Evolutionary conservation across 176 grass and related monocot species (phyloP).

Genomic region (Triticum timopheevii): DNA sequence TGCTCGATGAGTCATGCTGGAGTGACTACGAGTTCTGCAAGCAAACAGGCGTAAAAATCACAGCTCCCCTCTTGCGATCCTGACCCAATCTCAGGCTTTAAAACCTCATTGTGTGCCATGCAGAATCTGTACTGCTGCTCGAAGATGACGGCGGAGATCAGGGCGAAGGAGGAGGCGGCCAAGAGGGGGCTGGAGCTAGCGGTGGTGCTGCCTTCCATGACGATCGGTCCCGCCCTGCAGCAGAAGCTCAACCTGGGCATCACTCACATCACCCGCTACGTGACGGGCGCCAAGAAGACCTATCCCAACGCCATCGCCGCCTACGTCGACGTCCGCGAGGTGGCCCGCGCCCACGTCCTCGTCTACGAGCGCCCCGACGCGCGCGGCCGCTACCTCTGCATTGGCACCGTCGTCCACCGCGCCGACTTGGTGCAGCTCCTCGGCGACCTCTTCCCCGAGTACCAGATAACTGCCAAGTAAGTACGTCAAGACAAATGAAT

Average conservation of each 20-base stretch:
- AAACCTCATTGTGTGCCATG: too few relatives aligned
- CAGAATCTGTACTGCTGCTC: conserved; percentile 62
- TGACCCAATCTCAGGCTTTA: too few relatives aligned
- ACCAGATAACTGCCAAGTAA: conserved; percentile 31
- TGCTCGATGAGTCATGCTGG: conserved; percentile 59
- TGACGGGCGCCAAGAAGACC: conserved; percentile 26
- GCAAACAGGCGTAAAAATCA: conserved; percentile 9
- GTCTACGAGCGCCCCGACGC: conserved; percentile 39
- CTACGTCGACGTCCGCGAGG: conserved; percentile 56
- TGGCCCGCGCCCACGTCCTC: conserved; percentile 42
- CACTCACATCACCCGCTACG: conserved; percentile 29
- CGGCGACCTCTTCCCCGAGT: conserved; percentile 28
- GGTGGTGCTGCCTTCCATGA: conserved; percentile 38
- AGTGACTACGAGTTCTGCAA: conserved; percentile 61
- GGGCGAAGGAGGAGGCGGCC: conserved; percentile 34
- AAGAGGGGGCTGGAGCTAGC: conserved; percentile 34
- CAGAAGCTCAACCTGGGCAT: conserved; percentile 30
- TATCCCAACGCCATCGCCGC: conserved; percentile 48
- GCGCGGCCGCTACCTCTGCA: conserved; percentile 45
- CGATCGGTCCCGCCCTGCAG: conserved; percentile 36
- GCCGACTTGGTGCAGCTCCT: conserved; percentile 9
- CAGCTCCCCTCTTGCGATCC: not conserved
- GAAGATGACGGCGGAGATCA: conserved; percentile 51
- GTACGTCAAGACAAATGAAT: not conserved
- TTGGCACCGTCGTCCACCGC: conserved; percentile 38